These are phyloP conservation scores for Stephania japonica DNA, from an alignment of 164 flowering plant species.

Conservation along the genomic window DNA sequence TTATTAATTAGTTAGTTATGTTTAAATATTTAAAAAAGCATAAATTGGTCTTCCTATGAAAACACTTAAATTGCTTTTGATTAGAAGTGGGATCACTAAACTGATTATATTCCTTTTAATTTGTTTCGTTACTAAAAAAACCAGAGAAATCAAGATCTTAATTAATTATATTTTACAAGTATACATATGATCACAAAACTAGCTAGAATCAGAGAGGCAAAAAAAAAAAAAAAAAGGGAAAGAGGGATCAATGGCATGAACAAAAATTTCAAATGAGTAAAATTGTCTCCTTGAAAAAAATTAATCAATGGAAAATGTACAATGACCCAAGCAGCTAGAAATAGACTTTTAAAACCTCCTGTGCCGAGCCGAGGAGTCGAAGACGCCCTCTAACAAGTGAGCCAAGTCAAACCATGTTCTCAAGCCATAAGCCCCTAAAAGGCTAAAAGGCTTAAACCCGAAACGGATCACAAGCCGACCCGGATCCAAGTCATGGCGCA, in stretches of 20 bases:
- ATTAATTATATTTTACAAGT: too few species aligned
- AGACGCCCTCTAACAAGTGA: too few species aligned
- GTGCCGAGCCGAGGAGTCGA: slow-evolving; percentile 8
- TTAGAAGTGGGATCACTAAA: too few species aligned
- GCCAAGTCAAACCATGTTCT: slow-evolving; percentile 1
- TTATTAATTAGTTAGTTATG: too few species aligned
- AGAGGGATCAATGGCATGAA: background rate
- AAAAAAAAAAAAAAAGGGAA: background rate
- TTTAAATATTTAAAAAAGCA: too few species aligned
- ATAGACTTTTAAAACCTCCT: slow-evolving; percentile 4
- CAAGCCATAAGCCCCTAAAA: background rate
- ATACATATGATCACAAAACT: too few species aligned
- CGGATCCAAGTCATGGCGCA: slow-evolving; percentile 34
- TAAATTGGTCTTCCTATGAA: too few species aligned
- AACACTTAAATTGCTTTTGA: too few species aligned
- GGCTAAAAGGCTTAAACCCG: background rate
- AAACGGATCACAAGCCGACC: background rate
- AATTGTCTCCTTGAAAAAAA: slow-evolving; percentile 11
- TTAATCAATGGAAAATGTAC: slow-evolving; percentile 15
- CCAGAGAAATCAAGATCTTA: too few species aligned
- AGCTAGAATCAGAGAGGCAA: too few species aligned
- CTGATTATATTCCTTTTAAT: too few species aligned
- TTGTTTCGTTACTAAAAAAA: too few species aligned
- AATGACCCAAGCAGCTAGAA: slow-evolving; percentile 10
- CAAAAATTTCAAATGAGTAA: background rate